Base-by-base conservation (phyloP, 257 asterid genomes). In the Plantago major region DNA sequence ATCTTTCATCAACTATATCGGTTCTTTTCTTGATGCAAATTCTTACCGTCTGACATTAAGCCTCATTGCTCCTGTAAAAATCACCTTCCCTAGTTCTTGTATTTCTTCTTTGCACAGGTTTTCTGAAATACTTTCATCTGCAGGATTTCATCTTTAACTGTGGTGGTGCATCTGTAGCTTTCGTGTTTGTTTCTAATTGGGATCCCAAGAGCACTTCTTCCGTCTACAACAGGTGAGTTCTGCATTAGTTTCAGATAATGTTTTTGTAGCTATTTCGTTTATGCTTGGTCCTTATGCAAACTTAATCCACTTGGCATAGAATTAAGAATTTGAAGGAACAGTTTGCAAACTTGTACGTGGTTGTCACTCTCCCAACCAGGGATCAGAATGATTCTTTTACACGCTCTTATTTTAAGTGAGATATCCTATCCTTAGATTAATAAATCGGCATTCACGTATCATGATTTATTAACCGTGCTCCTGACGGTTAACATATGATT, bases 141-240 rank as follows among this genome's bases (percentile, higher is more conserved):
- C 94, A 89, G 99, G 99, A 93, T 74, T 87, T 93, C 76, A 93
- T 93, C 73, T 89, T 89, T 45, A 93, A 83, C 74, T 87, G 94
- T 64, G 94, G 97, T 26, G 99, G 96, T 46, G 62, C 83, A 38
- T 93, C 99, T 0, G 74, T 89, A 42, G 99, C 99, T 58, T 89
- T 93, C 77, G 47, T 93, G 60, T 93, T 87, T 73, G 74, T 64
- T 38, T 83, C 90, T 43, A 79, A 65, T 62, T 93, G 96, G 99
- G 81, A 76, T 72, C 73, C 64, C 22, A 71, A 58, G 75, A 47
- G 62, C 45, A 51, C 63, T 18, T 48, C 66, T 43, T 61, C 87
- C 33, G 45, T 80, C 69, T 93, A 83, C 76, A 73, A 74, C 78
- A 83, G 79, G 99, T 89, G 60, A 73, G 52, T 46, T 37, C 33